Conservation (phyloP, 345 rosid species). For the Conringia planisiliqua region DNA sequence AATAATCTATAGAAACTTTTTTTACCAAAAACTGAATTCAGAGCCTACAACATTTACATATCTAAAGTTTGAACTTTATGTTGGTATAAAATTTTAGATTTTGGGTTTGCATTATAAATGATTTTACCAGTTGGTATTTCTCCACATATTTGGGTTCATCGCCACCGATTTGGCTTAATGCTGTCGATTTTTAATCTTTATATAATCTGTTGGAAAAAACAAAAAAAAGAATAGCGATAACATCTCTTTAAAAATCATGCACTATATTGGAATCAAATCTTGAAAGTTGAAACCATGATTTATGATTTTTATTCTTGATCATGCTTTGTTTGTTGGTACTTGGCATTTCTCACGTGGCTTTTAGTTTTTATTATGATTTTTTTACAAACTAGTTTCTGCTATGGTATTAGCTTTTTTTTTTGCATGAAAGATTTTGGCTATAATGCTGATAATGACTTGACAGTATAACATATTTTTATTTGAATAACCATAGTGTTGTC, state of each 20-base stretch:
- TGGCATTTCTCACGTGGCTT: conserved; percentile 20
- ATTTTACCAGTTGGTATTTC: background rate
- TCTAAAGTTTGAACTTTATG: background rate
- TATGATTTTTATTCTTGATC: conserved; percentile 22
- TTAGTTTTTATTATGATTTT: background rate
- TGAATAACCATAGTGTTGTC: background rate
- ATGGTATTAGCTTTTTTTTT: background rate
- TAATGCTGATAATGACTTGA: conserved; percentile 28
- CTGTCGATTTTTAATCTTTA: background rate
- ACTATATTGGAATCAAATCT: conserved; percentile 20
- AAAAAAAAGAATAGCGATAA: background rate
- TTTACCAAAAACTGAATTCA: background rate
- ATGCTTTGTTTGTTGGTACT: conserved; percentile 22
- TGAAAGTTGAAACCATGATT: conserved; percentile 2
- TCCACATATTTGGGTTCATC: background rate
- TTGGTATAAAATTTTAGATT: background rate
- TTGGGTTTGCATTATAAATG: background rate
- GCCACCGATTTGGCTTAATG: background rate
- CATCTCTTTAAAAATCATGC: conserved; percentile 8
- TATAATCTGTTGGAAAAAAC: background rate
- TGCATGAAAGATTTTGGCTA: conserved; percentile 14
- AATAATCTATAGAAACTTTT: background rate
- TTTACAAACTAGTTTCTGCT: background rate
- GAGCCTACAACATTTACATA: background rate
- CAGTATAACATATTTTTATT: background rate